A percentile compares a stretch with the other conserved stretches of the same genome.
These are phyloP conservation scores for Colletotrichum liriopes DNA, from an alignment of 2,329 filamentous ascomycete genomes.

Conservation along the genomic window DNA sequence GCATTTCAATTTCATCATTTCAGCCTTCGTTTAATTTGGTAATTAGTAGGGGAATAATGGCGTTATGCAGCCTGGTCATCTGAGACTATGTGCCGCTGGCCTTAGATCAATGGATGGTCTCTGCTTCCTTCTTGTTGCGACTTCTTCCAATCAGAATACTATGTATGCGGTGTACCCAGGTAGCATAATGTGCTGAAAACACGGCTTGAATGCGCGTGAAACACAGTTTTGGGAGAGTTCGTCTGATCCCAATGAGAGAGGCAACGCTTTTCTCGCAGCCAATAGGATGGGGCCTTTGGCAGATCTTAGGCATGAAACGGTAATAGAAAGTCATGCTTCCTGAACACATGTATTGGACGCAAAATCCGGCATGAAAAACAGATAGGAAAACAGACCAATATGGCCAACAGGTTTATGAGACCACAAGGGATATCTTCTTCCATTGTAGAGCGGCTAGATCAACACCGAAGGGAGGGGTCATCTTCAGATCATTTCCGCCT, in stretches of 20 bases:
- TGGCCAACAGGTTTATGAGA: neutral
- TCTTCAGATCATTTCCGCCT: neutral
- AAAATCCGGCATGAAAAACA: no score
- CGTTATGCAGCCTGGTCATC: no score
- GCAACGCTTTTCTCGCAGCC: neutral
- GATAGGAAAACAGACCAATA: neutral
- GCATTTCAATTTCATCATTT: neutral
- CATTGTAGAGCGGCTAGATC: neutral
- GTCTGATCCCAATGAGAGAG: neutral
- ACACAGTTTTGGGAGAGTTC: constrained; percentile 1
- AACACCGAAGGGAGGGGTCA: neutral
- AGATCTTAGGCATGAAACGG: neutral
- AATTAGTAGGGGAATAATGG: neutral
- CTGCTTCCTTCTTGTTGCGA: neutral
- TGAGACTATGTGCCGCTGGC: neutral
- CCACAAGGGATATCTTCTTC: neutral
- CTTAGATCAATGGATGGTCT: neutral
- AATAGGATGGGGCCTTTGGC: neutral
- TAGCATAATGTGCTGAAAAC: neutral
- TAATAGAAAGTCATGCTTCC: neutral
- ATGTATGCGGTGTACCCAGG: neutral
- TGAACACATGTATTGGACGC: neutral
- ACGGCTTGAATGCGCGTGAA: neutral
- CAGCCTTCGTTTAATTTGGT: neutral
- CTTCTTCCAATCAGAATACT: neutral